Base-by-base conservation (phyloP, 805 yeast species). In the baker's yeast (Saccharomyces cerevisiae) region DNA sequence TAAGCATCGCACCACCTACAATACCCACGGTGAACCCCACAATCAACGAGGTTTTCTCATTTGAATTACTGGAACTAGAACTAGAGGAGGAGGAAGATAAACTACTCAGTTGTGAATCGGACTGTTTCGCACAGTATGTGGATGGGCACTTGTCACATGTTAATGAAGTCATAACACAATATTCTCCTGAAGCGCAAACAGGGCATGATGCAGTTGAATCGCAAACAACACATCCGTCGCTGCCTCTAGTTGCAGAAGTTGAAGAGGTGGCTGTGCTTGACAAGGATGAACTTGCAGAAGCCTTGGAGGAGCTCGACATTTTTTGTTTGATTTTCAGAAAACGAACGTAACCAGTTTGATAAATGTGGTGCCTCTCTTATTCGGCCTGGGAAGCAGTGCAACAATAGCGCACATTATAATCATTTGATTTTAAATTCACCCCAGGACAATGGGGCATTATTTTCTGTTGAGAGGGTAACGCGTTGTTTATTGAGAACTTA, bases 21-120 rank as follows among this genome's bases (percentile, higher is more conserved):
- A 80, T 74, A 17, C 86, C 84, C 21, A 87, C 91, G 1, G 82
- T 78, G 1, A 84, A 83, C 27, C 90, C 91, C 24, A 90, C 92
- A 0, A 84, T 87, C 22, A 85, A 77, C 4, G 36, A 2, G 1
- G 36, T 31, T 31, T 14, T 31, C 4, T 8, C 36, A 31, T 6
- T 14, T 13, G 36, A 31, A 31, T 75, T 65, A 9, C 55, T 55
- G 21, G 56, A 43, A 32, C 50, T 14, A 26, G 31, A 31, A 32
- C 51, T 51, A 36, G 59, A 46, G 4, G 59, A 47, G n/a, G 55
- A 47, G 1, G 66, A 57, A 4, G 56, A 46, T 1, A 65, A 51
- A 1, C 51, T 51, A 61, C 53, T 54, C 9, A 51, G 51, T 4
- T 59, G 54, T 5, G 56, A 41, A 1, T 65, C 52, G 1, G 67